phyloP scores from a whole-genome alignment of 345 rosid genomes.

The Populus ilicifolia region DNA sequence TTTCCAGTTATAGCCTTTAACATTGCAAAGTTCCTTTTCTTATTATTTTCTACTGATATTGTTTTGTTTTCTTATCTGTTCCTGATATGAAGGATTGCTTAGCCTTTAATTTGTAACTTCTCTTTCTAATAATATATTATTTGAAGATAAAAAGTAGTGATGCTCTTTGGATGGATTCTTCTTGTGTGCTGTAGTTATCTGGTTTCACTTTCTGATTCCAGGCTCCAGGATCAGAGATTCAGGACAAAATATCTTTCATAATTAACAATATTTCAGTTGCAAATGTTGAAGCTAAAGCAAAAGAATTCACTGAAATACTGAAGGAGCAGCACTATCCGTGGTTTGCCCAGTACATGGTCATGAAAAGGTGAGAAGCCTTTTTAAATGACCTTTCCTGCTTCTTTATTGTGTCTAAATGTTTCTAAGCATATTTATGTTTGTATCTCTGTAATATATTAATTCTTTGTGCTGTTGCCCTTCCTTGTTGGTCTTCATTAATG shows the following conservation, averaged over 20 bases:
- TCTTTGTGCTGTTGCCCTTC: not conserved
- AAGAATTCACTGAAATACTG: slow-evolving; percentile 76
- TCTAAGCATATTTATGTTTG: not conserved
- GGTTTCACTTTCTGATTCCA: slow-evolving; percentile 25
- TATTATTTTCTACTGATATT: not conserved
- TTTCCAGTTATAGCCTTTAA: not conserved
- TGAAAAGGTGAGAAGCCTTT: slow-evolving; percentile 67
- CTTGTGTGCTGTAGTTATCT: not conserved
- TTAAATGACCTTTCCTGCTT: not conserved
- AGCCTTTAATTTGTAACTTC: not conserved
- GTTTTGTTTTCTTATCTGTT: not conserved
- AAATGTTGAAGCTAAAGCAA: slow-evolving; percentile 76
- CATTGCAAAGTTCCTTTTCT: not conserved
- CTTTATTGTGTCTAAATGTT: not conserved
- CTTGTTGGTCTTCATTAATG: not conserved
- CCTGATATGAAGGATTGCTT: not conserved
- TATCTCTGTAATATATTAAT: not conserved
- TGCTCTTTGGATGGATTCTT: not conserved
- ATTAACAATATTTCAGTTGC: slow-evolving; percentile 78
- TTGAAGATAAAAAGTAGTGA: no score
- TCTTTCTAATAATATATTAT: not conserved
- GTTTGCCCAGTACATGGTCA: slow-evolving; percentile 99
- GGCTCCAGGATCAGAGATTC: slow-evolving; percentile 79
- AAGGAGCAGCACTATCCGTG: slow-evolving; percentile 82
- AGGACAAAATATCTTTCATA: slow-evolving; percentile 87